phyloP scores from a whole-genome alignment of 345 rosid genomes.

The sweet orange (Citrus sinensis) region DNA sequence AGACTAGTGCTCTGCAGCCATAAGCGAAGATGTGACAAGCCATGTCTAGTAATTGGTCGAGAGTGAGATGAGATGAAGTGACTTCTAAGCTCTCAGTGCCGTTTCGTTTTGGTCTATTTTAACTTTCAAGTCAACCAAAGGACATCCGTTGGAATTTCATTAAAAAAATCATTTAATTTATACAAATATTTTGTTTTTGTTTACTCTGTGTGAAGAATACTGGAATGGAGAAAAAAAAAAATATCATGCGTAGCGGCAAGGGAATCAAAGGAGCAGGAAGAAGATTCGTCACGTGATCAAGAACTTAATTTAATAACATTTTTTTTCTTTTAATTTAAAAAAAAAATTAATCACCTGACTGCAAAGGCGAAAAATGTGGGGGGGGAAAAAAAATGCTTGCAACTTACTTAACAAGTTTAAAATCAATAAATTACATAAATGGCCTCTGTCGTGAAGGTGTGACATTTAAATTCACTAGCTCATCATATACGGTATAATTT shows the following conservation, averaged over 20 bases:
- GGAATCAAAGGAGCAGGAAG: background rate
- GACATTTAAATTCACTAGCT: no score
- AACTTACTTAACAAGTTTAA: background rate
- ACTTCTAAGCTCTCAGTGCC: constrained; percentile 1
- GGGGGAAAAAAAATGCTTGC: background rate
- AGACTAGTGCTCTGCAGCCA: background rate
- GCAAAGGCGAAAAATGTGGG: no score
- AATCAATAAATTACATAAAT: no score
- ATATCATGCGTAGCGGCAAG: no score
- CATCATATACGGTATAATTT: no score
- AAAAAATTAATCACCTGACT: background rate
- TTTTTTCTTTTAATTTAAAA: background rate
- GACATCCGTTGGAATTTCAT: background rate
- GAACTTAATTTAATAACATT: background rate
- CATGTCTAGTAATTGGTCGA: background rate
- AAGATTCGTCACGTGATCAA: background rate
- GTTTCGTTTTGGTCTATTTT: background rate
- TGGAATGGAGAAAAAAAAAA: no score
- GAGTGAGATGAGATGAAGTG: background rate
- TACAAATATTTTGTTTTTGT: no score
- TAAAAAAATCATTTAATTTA: no score
- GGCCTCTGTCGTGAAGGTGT: no score
- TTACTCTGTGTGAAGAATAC: no score
- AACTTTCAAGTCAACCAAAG: constrained; percentile 6
- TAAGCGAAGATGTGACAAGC: background rate